phyloP scores from a whole-genome alignment of 805 yeast genomes.

The Torulaspora gathmanii region DNA sequence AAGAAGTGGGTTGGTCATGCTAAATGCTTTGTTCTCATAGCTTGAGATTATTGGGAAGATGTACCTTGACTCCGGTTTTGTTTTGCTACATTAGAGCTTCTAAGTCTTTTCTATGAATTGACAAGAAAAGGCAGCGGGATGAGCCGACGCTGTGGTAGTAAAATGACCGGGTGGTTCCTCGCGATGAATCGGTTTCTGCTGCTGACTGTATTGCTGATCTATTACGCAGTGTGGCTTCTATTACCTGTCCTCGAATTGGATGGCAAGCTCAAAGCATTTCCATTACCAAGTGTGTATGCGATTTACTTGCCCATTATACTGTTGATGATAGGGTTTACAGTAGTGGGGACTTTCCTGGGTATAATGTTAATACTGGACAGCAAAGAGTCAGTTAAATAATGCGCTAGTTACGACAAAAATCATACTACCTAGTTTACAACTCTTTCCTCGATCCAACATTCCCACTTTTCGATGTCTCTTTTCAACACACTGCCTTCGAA shows the following conservation, averaged over 20 bases:
- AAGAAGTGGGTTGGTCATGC: too few species aligned
- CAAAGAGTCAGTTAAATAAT: background rate
- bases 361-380: slow-evolving; percentile 15
- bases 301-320: slow-evolving; percentile 31
- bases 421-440: slow-evolving; percentile 47
- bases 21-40: too few species aligned
- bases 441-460: slow-evolving; percentile 72
- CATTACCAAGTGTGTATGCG: slow-evolving; percentile 32
- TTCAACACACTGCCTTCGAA: slow-evolving; percentile 67
- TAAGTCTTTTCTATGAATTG: background rate
- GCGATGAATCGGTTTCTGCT: slow-evolving; percentile 27
- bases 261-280: slow-evolving; percentile 20
- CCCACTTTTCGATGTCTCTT: slow-evolving; percentile 54
- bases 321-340: slow-evolving; percentile 24
- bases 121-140: background rate
- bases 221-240: slow-evolving; percentile 31
- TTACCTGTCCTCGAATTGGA: slow-evolving; percentile 33
- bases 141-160: background rate
- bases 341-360: slow-evolving; percentile 31
- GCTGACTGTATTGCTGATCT: slow-evolving; percentile 20
- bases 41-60: too few species aligned
- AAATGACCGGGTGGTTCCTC: background rate
- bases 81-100: background rate
- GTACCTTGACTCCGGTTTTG: background rate
- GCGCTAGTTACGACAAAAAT: background rate